Evolutionary conservation across 2,329 filamentous ascomycete genomes (phyloP), one percentile per base, ranked within the genome.

Genomic region (Venturia pyrina): DNA sequence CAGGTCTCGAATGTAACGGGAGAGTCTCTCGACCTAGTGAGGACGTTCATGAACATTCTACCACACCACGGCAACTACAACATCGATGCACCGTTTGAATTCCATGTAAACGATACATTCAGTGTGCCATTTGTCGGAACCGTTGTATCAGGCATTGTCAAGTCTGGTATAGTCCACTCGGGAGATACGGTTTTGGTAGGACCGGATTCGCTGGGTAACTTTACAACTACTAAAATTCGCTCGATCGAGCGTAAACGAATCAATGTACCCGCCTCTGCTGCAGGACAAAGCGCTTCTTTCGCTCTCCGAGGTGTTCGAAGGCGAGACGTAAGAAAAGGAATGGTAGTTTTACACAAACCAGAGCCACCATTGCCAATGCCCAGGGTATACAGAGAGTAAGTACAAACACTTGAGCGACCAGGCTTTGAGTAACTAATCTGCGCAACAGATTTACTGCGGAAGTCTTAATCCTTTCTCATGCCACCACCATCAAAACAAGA

Each of bases 1-100:
- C 93, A 98, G 73, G 92, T 99, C 13, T 98, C 93, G 70, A 99
- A 99, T 73, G 95, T 99, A 41, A 98, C 95, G 0, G 95, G 95
- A 59, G 86, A 96, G 76, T 91, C 90, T 68, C 83, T 99, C 59
- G 90, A 97, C 69, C 83, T 97, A 5, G 92, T 99, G 5, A 89
- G 93, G 65, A 90, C 89, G 0, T 99, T 99, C 76, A 79, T 99
- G 65, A 98, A 98, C 72, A 96, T 98, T 68, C 82, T 99, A 3
- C 95, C 95, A 0, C 93, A 96, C 70, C 91, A 97, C 71, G 93
- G 93, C 62, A 90, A 93, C 68, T 98, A 98, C 75, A 90, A 98
- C 74, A 83, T 88, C 21, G 87, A 91, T 60, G 91, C 90, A 0
- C 88, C 93, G 0, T 96, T 98, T 69, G 95, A 98, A 74, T 97